phyloP scores from a whole-genome alignment of 495 filamentous ascomycete genomes.

The Margaritispora aquatica region DNA sequence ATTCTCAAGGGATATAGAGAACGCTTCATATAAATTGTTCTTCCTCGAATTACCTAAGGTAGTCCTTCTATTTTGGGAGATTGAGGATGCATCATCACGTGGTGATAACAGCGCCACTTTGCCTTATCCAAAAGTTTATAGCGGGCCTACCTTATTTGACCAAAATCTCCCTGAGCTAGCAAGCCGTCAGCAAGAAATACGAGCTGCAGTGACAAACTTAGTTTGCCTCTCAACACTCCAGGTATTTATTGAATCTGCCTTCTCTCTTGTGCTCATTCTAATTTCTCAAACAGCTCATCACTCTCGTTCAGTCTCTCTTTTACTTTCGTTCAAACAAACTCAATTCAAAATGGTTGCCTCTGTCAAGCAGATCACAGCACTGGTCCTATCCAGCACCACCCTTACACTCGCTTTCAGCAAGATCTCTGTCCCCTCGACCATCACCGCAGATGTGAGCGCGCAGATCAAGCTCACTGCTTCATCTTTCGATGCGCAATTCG shows the following conservation, averaged over 20 bases:
- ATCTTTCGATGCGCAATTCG: conserved; percentile 10
- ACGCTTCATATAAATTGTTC: no score
- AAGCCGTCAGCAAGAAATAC: no score
- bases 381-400: neutral
- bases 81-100: no score
- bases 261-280: neutral
- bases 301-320: neutral
- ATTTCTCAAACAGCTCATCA: no score
- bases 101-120: no score
- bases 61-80: no score
- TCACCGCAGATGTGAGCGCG: neutral
- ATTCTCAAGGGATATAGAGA: no score
- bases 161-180: no score
- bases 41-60: no score
- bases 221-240: neutral
- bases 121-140: no score
- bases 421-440: neutral
- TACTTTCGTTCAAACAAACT: neutral
- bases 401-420: neutral
- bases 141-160: no score
- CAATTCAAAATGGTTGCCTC: neutral
- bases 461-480: neutral
- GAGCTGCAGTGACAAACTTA: no score
- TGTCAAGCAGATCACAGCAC: neutral
- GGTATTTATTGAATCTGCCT: neutral